These are phyloP conservation scores for Acacia crassicarpa DNA, from an alignment of 306 rosid genomes.

Conservation along the genomic window DNA sequence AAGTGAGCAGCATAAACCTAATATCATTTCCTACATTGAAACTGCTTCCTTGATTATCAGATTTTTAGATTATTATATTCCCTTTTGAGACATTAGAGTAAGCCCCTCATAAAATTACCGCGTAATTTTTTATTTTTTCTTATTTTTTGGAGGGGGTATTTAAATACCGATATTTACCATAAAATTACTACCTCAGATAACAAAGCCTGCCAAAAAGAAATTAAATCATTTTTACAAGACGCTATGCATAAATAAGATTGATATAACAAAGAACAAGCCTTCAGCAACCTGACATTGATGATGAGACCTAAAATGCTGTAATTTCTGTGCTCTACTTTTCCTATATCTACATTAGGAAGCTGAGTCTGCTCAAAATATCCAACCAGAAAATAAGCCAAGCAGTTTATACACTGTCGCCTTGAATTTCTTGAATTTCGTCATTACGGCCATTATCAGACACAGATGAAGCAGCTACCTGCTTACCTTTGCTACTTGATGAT, in stretches of 20 bases:
- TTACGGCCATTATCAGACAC: slow-evolving; percentile 9
- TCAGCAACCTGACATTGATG: not conserved
- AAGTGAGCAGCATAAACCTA: too few relatives aligned
- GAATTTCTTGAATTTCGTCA: slow-evolving; percentile 20
- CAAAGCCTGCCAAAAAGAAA: not conserved
- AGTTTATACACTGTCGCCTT: slow-evolving; percentile 31
- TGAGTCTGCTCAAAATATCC: slow-evolving; percentile 14
- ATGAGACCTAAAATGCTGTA: slow-evolving; percentile 28
- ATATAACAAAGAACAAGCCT: slow-evolving; percentile 27
- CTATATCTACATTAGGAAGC: slow-evolving; percentile 45
- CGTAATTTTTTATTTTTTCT: too few relatives aligned
- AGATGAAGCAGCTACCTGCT: slow-evolving; percentile 46
- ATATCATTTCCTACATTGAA: too few relatives aligned
- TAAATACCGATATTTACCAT: too few relatives aligned
- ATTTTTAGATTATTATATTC: too few relatives aligned
- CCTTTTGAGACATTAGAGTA: too few relatives aligned
- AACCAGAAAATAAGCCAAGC: slow-evolving; percentile 10
- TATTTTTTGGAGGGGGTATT: fast-evolving
- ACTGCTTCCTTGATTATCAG: too few relatives aligned
- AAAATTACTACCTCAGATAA: too few relatives aligned
- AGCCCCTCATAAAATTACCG: too few relatives aligned
- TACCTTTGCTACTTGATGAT: slow-evolving; percentile 55
- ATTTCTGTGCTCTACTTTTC: slow-evolving; percentile 35
- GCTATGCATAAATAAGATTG: slow-evolving; percentile 37
- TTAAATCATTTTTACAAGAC: slow-evolving; percentile 21